Percentiles rank a stretch among this genome's conserved stretches.
Evolutionary conservation across 192 early-diverging fungal species (phyloP).

Genomic region (Podila minutissima): DNA sequence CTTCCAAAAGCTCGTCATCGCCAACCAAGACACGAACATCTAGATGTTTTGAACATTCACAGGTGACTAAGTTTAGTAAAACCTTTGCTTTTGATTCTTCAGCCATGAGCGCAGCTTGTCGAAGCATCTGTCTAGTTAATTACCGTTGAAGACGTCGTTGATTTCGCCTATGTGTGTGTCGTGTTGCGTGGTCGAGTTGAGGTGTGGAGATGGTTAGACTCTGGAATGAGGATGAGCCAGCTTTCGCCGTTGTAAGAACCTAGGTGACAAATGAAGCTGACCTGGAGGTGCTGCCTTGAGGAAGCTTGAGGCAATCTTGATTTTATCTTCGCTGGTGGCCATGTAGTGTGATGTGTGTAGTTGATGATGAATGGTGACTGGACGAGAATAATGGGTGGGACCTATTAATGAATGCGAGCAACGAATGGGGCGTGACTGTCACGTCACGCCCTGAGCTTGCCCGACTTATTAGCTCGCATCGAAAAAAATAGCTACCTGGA

Average conservation of each 20-base stretch:
- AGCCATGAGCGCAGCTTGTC: too few relatives aligned
- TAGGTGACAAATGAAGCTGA: not conserved
- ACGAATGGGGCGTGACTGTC: not conserved
- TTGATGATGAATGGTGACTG: not conserved
- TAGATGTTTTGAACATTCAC: constrained; percentile 36
- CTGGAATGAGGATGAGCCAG: too few relatives aligned
- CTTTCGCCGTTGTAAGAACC: too few relatives aligned
- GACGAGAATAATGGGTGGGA: not conserved
- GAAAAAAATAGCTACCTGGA: too few relatives aligned
- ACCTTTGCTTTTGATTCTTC: too few relatives aligned
- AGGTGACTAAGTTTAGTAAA: too few relatives aligned
- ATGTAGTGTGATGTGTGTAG: not conserved
- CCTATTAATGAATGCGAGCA: not conserved
- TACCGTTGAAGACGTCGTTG: constrained; percentile 97
- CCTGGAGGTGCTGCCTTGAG: constrained; percentile 93
- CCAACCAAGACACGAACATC: constrained; percentile 89
- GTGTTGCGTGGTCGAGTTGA: not conserved
- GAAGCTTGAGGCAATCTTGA: constrained; percentile 80
- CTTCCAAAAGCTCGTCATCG: constrained; percentile 79
- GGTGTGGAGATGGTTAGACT: not conserved
- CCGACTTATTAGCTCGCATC: too few relatives aligned
- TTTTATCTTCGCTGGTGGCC: constrained; percentile 67
- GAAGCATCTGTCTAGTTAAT: not conserved
- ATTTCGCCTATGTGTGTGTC: constrained; percentile 67
- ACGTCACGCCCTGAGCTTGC: too few relatives aligned